These are phyloP conservation scores for Xerocomellus intermedius DNA, from an alignment of 768 basidiomycete species.

Conservation along the genomic window DNA sequence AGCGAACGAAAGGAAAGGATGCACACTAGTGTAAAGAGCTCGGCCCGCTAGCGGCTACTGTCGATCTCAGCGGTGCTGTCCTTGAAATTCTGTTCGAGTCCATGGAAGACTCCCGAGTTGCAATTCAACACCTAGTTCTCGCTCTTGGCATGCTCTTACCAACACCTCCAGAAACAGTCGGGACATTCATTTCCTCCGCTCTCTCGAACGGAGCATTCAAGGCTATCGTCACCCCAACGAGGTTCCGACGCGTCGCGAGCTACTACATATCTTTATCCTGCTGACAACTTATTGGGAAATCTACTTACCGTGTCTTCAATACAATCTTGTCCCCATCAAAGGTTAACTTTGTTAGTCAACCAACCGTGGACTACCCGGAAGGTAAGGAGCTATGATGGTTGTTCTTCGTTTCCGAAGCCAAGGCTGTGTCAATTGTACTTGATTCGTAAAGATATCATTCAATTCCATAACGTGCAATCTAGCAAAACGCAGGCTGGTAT, in stretches of 20 bases:
- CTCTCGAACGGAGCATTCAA: constrained; percentile 15
- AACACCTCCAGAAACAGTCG: not conserved
- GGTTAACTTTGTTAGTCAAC: too few relatives aligned
- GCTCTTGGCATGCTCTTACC: not conserved
- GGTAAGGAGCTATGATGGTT: not conserved
- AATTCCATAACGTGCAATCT: not conserved
- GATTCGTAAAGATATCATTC: not conserved
- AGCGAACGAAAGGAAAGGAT: too few relatives aligned
- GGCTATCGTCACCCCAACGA: constrained; percentile 3
- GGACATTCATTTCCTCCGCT: not conserved
- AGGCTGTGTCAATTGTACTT: too few relatives aligned
- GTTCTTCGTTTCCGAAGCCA: too few relatives aligned
- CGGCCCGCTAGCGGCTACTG: too few relatives aligned
- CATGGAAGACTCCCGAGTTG: not conserved
- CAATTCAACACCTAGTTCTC: not conserved
- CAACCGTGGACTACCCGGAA: too few relatives aligned
- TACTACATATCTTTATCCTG: not conserved
- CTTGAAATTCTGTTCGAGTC: too few relatives aligned
- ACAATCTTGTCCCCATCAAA: not conserved
- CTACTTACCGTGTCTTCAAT: not conserved
- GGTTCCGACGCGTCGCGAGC: not conserved
- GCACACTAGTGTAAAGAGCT: too few relatives aligned
- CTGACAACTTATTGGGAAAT: not conserved
- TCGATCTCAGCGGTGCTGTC: not conserved
- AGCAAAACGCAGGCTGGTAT: not conserved